Base-by-base conservation (phyloP, 2,329 filamentous ascomycete species). In the Phyllosticta paracitricarpa region DNA sequence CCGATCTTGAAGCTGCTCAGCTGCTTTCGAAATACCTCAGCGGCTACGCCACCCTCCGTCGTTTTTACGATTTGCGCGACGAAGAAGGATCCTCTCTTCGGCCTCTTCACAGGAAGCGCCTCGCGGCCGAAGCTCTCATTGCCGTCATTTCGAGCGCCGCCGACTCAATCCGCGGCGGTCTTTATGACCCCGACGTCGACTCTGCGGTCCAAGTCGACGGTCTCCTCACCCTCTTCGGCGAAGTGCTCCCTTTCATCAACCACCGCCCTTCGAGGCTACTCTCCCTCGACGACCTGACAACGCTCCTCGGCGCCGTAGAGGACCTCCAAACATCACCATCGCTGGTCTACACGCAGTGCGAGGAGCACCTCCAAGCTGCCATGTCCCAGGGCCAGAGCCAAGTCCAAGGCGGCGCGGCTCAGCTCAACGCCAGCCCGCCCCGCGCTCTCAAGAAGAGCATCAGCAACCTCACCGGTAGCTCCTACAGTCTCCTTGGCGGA, bases 31-130 rank as follows among this genome's bases (percentile, higher is more conserved):
- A 88, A 64, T 88, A 92, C 75, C 84, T 97, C 9, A 94, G 89
- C 71, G 93, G 93, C 24, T 97, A 97, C 69, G 93, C 92, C 24
- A 96, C 91, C 0, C 79, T 97, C 22, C 88, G 93, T 40, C 88
- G 87, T 66, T 97, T 93, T 77, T 97, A 96, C 73, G 88, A 92
- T 64, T 82, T 92, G n/a, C 85, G 93, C 56, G 93, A 97, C 69
- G 82, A 84, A 67, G 79, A 81, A n/a, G 65, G 80, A 4, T 64
- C 73, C 4, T 74, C 71, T 24, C 75, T 81, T 63, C 75, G 78
- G 62, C 81, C 85, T 0, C 76, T 86, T 24, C 79, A 82, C 12
- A 79, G 87, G 22, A 88, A 86, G 66, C 83, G 84, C 60, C 84
- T 88, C 65, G 86, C 92, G 4, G 89, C 88, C 0, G 80, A 83